Base-by-base conservation (phyloP, 805 yeast species). In the Starmerella stellata region DNA sequence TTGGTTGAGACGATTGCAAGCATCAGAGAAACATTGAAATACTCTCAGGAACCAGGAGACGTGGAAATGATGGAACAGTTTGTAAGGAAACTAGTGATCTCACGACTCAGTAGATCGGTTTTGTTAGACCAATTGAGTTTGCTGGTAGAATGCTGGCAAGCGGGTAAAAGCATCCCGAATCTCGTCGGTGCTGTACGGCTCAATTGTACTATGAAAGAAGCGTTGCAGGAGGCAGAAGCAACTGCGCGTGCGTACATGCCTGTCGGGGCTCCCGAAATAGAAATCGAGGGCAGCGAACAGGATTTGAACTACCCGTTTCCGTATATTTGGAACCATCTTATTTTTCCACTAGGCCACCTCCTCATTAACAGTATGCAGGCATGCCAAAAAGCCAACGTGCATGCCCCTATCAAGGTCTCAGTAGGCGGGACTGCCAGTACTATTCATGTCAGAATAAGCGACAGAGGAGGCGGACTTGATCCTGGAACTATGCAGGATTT, bases 1-100 rank as follows among this genome's bases (percentile, higher is more conserved):
- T 64, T 87, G 43, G 90, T 95, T 1, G 87, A 85, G 55, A 63
- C 85, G 43, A 78, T 87, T 65, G 79, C 83, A 83, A 96, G 96
- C 1, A 82, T 93, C 1, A 61, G 83, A 35, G 95, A 87, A 51
- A 75, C 46, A 7, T 37, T 44, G 30, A 36, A 20, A 17, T 21
- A 35, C 23, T 23, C 43, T 75, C 44, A 70, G 78, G 13, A 72
- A 38, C 59, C 62, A 30, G 66, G 78, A 51, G 75, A 82, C 3
- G 74, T 71, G 41, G 58, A 63, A 2, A 62, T 74, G 34, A 59
- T 87, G 46, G 95, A 87, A 52, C 62, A 60, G 15, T 71, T 85
- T 51, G 72, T 85, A 67, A 74, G 83, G 11, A 68, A 77, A 4
- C 68, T 83, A 66, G 60, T 87, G 32, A 65, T 94, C 39, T 80